phyloP scores from a whole-genome alignment of 371 early-diverging fungal genomes.

The Haplosporangium sp. region DNA sequence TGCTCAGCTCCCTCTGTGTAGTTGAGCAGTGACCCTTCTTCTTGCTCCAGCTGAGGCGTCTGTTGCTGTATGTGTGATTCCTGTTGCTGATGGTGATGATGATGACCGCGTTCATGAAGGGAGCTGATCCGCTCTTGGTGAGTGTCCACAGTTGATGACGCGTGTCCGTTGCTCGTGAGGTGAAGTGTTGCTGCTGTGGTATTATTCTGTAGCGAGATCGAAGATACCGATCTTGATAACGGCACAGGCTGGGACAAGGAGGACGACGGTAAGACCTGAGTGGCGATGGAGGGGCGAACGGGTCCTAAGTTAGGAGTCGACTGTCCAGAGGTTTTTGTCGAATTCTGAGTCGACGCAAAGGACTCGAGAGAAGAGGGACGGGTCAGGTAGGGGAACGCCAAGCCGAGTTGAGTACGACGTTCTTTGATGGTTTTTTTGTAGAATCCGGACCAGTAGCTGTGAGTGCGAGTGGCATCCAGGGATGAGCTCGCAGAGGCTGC shows the following conservation, averaged over 20 bases:
- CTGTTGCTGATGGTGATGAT: too few species aligned
- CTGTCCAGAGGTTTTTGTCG: constrained; percentile 46
- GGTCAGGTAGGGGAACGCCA: constrained; percentile 65
- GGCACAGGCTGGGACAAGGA: constrained; percentile 11
- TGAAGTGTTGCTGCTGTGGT: constrained; percentile 2
- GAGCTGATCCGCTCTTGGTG: not conserved
- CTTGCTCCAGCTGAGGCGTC: not conserved
- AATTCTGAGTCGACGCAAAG: constrained; percentile 46
- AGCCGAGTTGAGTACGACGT: constrained; percentile 66
- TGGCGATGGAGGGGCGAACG: constrained; percentile 24
- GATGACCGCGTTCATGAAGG: too few species aligned
- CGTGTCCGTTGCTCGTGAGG: not conserved
- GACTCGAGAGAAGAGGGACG: constrained; percentile 39
- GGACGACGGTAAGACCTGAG: not conserved
- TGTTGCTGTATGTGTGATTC: too few species aligned
- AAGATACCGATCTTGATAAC: not conserved
- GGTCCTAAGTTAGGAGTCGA: constrained; percentile 39
- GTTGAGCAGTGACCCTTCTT: constrained; percentile 7
- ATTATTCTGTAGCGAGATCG: not conserved
- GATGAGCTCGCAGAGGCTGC: not conserved
- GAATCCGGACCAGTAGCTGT: constrained; percentile 65
- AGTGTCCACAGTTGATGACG: not conserved
- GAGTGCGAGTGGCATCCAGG: constrained; percentile 18
- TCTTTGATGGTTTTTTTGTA: constrained; percentile 76
- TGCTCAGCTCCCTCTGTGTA: constrained; percentile 19